A percentile compares a stretch with the other conserved stretches of the same genome.
These are phyloP conservation scores for Leishmania martiniquensis DNA, from an alignment of 208 protist species.

Conservation along the genomic window DNA sequence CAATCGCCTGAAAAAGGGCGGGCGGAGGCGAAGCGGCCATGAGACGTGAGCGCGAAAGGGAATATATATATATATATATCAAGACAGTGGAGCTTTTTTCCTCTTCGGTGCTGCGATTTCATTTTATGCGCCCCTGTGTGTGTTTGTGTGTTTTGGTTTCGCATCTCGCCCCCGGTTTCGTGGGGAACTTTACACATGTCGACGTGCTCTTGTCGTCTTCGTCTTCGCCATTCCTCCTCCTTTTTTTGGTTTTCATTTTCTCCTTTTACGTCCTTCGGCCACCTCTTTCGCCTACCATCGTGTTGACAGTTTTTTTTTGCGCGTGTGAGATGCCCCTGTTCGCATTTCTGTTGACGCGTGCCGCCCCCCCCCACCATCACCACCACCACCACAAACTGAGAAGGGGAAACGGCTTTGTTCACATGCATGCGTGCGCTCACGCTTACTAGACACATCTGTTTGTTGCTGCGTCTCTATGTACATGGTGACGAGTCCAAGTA, in stretches of 20 bases:
- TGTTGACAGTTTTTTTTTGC: neutral
- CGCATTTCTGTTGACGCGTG: neutral
- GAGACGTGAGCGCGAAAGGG: neutral
- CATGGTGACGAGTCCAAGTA: too few relatives aligned
- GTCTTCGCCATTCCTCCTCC: too few relatives aligned
- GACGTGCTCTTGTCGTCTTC: neutral
- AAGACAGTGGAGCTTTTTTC: neutral
- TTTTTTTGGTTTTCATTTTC: neutral
- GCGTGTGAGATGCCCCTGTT: neutral
- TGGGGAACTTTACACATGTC: neutral
- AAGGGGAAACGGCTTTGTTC: neutral
- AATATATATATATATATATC: too few relatives aligned
- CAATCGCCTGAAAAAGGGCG: neutral
- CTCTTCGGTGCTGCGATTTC: neutral
- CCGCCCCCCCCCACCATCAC: neutral
- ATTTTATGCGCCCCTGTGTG: neutral
- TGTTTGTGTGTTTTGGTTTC: neutral
- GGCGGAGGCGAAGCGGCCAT: neutral
- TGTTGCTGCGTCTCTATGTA: too few relatives aligned
- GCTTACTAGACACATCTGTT: neutral
- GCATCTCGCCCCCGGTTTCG: slow-evolving; percentile 1
- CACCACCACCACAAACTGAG: neutral
- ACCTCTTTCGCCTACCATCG: neutral
- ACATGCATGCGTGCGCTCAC: too few relatives aligned
- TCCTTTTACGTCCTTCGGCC: neutral